These are phyloP conservation scores for Berkeleyomyces rouxiae DNA, from an alignment of 2,329 filamentous ascomycete genomes.

Conservation along the genomic window DNA sequence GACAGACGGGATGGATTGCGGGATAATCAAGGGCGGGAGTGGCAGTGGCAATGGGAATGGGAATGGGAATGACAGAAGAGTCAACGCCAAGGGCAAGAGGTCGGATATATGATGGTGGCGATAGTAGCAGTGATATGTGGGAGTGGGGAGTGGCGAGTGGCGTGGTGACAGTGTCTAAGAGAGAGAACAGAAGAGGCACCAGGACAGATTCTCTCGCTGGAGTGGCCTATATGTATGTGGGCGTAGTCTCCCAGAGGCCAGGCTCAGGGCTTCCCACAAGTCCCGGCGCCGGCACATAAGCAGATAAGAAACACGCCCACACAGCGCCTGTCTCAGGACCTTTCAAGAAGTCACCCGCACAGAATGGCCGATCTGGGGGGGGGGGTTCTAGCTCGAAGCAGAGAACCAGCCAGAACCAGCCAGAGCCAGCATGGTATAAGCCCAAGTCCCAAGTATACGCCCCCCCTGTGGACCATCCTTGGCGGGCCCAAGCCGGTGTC, in stretches of 20 bases:
- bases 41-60: background rate
- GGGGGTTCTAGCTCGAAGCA: background rate
- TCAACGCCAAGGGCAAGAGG: too few species aligned
- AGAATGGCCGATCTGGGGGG: background rate
- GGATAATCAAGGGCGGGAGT: constrained; percentile 5
- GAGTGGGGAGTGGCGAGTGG: too few species aligned
- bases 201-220: background rate
- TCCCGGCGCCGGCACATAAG: background rate
- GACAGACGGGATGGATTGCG: constrained; percentile 15
- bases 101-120: too few species aligned
- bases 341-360: background rate
- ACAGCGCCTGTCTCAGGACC: background rate
- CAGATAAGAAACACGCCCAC: background rate
- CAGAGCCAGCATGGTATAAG: background rate
- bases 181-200: background rate
- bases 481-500: background rate
- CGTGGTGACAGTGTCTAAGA: background rate
- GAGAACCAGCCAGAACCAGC: background rate
- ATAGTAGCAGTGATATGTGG: too few species aligned
- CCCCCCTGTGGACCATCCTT: background rate
- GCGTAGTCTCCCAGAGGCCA: background rate
- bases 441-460: background rate
- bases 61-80: background rate
- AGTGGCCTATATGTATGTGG: background rate
- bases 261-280: background rate